Conservation (phyloP, 163 green algal species). For the Coccomyxa subellipsoidea region DNA sequence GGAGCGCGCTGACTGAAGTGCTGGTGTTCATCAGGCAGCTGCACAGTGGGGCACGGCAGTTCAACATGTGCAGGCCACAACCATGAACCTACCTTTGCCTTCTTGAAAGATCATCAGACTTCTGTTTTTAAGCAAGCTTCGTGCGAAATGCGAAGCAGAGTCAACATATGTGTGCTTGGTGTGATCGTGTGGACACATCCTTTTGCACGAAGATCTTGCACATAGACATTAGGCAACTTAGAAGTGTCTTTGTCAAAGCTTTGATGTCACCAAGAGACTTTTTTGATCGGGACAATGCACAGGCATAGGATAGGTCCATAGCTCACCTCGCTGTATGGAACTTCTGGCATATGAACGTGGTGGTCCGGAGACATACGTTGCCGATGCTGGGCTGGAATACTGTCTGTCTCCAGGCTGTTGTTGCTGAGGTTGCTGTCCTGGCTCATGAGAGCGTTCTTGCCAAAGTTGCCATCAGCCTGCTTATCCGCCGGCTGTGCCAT, state of each 20-base stretch:
- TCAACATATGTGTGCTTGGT: too few relatives aligned
- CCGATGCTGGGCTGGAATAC: neutral
- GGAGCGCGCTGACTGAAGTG: slow-evolving; percentile 47
- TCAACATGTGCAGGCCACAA: neutral
- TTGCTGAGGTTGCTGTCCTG: neutral
- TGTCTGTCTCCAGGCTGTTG: slow-evolving; percentile 1
- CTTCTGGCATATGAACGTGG: neutral
- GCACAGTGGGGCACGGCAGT: neutral
- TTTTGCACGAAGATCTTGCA: too few relatives aligned
- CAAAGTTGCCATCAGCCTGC: neutral
- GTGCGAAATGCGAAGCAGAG: too few relatives aligned
- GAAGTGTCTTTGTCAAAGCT: neutral
- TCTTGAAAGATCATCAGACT: too few relatives aligned
- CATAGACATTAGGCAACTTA: neutral
- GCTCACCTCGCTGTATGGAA: neutral
- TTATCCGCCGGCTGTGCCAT: neutral
- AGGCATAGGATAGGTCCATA: neutral
- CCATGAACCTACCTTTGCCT: too few relatives aligned
- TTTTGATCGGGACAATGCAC: neutral
- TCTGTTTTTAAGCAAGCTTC: too few relatives aligned
- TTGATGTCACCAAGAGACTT: neutral
- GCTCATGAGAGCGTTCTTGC: neutral
- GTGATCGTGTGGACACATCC: too few relatives aligned
- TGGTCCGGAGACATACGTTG: neutral
- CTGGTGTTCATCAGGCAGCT: slow-evolving; percentile 20